These are phyloP conservation scores for Prunella vulgaris DNA, from an alignment of 257 asterid genomes.

Conservation along the genomic window DNA sequence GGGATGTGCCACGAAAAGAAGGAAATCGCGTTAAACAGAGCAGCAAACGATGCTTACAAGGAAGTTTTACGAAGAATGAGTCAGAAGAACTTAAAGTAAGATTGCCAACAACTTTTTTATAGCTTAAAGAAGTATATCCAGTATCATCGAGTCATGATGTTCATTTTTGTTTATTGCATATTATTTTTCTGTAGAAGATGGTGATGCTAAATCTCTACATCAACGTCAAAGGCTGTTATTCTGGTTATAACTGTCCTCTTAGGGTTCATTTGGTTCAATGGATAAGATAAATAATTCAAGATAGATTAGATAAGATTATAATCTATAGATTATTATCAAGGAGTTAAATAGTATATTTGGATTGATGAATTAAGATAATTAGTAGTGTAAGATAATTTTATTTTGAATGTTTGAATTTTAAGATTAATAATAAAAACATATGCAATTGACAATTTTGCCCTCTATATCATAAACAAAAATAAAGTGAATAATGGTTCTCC, in stretches of 20 bases:
- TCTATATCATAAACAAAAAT: too few relatives aligned
- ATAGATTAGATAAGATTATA: too few relatives aligned
- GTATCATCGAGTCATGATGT: neutral
- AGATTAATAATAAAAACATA: too few relatives aligned
- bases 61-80: slow-evolving; percentile 42
- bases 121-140: neutral
- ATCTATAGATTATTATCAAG: too few relatives aligned
- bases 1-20: slow-evolving; percentile 66
- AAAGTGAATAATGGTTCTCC: too few relatives aligned
- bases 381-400: too few relatives aligned
- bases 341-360: too few relatives aligned
- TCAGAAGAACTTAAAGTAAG: slow-evolving; percentile 7
- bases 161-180: neutral
- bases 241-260: neutral
- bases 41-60: slow-evolving; percentile 68
- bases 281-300: too few relatives aligned
- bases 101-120: neutral
- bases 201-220: neutral
- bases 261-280: too few relatives aligned
- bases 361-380: too few relatives aligned
- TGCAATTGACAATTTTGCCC: too few relatives aligned
- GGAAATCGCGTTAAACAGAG: slow-evolving; percentile 67
- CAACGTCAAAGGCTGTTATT: neutral
- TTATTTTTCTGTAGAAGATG: neutral
- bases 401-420: too few relatives aligned